phyloP scores from a whole-genome alignment of 2,329 filamentous ascomycete species.

The Teratosphaeria viscida region DNA sequence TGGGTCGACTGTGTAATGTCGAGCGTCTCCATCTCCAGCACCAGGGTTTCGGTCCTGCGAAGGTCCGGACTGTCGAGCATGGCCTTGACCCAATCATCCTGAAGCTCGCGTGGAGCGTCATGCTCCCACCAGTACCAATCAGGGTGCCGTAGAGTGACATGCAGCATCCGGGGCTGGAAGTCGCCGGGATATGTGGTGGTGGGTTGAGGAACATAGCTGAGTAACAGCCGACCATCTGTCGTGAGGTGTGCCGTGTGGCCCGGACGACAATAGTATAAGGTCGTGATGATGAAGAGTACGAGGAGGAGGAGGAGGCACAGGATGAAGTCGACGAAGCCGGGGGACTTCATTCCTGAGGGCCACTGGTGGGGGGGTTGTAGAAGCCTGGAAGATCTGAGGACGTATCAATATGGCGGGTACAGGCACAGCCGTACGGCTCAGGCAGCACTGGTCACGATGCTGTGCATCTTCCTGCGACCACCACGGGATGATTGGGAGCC shows the following conservation, averaged over 20 bases:
- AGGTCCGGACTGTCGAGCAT: slow-evolving; percentile 22
- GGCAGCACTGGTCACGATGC: not conserved
- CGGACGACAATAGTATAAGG: slow-evolving; percentile 23
- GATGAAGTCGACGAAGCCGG: not conserved
- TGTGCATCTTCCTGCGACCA: not conserved
- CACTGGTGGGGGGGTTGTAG: not conserved
- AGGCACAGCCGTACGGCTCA: not conserved
- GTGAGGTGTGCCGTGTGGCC: slow-evolving; percentile 19
- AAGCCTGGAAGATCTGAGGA: not conserved
- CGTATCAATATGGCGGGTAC: not conserved
- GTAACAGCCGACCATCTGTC: slow-evolving; percentile 18
- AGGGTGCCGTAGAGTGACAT: slow-evolving; percentile 25
- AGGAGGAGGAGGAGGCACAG: not conserved
- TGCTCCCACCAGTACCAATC: slow-evolving; percentile 30
- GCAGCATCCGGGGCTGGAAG: slow-evolving; percentile 14
- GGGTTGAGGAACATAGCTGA: slow-evolving; percentile 1
- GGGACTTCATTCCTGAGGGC: not conserved
- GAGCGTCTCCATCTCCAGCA: slow-evolving; percentile 36
- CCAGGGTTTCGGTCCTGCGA: slow-evolving; percentile 10
- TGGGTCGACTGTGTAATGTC: slow-evolving; percentile 35
- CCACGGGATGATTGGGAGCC: too few relatives aligned
- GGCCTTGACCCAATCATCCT: slow-evolving; percentile 14
- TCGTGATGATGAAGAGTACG: not conserved
- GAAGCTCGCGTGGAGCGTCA: slow-evolving; percentile 17
- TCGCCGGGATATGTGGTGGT: not conserved